Base-by-base conservation (phyloP, 2,329 filamentous ascomycete genomes). In the Ceratocystiopsis sp. region DNA sequence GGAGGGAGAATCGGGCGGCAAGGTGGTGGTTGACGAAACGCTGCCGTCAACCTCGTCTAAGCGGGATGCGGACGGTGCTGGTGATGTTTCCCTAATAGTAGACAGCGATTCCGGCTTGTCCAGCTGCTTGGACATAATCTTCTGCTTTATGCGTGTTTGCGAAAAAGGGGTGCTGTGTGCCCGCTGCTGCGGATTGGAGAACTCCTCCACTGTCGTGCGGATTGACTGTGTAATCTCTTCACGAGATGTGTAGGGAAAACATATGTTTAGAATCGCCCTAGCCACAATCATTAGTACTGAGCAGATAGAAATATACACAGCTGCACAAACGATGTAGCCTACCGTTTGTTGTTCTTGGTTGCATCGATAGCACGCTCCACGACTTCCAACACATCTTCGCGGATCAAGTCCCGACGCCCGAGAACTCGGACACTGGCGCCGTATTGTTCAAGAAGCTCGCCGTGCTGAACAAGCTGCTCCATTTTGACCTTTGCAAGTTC, bases 401-500 rank as follows among this genome's bases (percentile, higher is more conserved):
- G 82, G 44, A 98, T 75, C 51, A 96, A 63, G 36, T 86, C 79
- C 46, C 83, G 72, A 57, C 93, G 82, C 19, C 91, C 91, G 21
- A 96, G 65, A 16, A 98, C 76, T 42, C 84, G 77, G 42, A 98
- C 78, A 44, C 79, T 75, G 25, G 89, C 91, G 33, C 89, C 91
- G 55, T 96, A 98, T 49, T 84, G 79, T 54, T 96, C 86, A 35
- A 98, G 71, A 21, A 98, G 68, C 55, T 94, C 87, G 29, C 91
- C 91, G 54, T 98, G 91, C 55, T 94, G 84, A 21, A 84, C 79
- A 53, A 98, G 68, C 60, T 98, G 91, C 47, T 82, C 77, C 21
- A 98, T 70, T 64, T 96, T 96, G 54, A 91, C 77, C 66, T 94
- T 95, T 47, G 89, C 89, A 70, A 98, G 85, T 57, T 93, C 82